phyloP scores from a whole-genome alignment of 129 eudicot species.

The Deinandra increscens region DNA sequence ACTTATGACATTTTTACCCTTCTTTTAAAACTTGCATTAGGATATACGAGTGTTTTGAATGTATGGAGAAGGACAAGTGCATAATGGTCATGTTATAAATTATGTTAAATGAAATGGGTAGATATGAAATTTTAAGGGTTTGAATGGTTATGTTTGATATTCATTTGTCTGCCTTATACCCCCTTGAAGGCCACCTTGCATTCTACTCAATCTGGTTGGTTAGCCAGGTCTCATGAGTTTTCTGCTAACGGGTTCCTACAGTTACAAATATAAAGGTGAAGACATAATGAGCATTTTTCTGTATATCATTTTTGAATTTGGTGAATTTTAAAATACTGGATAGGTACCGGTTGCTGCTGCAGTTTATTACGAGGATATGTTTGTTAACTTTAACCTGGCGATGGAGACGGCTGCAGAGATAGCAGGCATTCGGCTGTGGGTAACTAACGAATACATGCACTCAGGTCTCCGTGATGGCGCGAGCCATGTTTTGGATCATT shows the following conservation, averaged over 20 bases:
- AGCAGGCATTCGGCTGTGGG: conserved; percentile 73
- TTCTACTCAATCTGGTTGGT: no score
- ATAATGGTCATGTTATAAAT: neutral
- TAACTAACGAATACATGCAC: conserved; percentile 93
- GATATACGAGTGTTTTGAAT: no score
- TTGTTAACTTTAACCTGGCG: conserved; percentile 75
- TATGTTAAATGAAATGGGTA: neutral
- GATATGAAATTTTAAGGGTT: neutral
- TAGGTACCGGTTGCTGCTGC: conserved; percentile 99
- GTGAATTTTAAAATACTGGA: conserved; percentile 17
- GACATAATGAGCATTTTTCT: neutral
- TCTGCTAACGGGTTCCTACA: no score
- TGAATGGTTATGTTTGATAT: neutral
- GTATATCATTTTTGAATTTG: neutral
- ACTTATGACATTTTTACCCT: neutral
- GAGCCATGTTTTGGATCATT: conserved; percentile 59
- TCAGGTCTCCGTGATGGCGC: conserved; percentile 88
- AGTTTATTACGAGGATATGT: conserved; percentile 82
- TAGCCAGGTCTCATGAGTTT: no score
- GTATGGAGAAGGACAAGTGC: neutral
- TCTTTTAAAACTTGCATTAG: no score
- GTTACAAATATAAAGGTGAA: no score
- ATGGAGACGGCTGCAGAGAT: conserved; percentile 69
- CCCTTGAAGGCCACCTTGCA: no score
- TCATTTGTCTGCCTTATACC: no score